These are phyloP conservation scores for Penicillium brasilianum DNA, from an alignment of 2,329 filamentous ascomycete species.

Conservation along the genomic window DNA sequence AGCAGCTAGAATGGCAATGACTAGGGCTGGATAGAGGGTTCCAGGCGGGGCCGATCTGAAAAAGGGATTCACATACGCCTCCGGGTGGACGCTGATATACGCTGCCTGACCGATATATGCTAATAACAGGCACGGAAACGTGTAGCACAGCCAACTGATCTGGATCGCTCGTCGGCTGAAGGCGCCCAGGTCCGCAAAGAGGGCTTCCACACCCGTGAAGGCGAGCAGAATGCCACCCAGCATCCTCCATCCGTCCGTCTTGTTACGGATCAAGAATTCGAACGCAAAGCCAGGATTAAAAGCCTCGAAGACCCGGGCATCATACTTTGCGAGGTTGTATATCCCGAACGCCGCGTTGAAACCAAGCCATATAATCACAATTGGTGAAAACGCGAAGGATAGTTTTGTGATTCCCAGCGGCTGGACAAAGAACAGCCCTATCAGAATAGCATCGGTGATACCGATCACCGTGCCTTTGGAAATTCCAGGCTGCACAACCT, in stretches of 20 bases:
- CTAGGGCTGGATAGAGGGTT: neutral
- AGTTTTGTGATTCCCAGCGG: conserved; percentile 5
- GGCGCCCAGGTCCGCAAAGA: conserved; percentile 7
- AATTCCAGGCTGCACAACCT: conserved; percentile 2
- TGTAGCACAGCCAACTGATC: conserved; percentile 1
- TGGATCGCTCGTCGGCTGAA: conserved; percentile 5
- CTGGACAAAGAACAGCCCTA: neutral
- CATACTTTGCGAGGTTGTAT: conserved; percentile 3
- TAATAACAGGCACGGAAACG: neutral
- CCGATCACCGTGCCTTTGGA: conserved; percentile 2
- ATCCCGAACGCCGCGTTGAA: conserved; percentile 7
- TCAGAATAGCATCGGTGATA: conserved; percentile 1
- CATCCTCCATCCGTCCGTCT: conserved; percentile 1
- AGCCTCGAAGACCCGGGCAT: neutral
- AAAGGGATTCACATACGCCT: conserved; percentile 2
- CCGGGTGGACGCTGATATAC: neutral
- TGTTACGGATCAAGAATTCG: conserved; percentile 2
- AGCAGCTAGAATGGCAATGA: conserved; percentile 1
- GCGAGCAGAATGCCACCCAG: conserved; percentile 5
- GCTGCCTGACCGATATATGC: conserved; percentile 1
- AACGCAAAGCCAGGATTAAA: neutral
- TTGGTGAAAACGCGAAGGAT: neutral
- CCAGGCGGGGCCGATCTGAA: neutral
- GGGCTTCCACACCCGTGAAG: conserved; percentile 9
- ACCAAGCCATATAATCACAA: conserved; percentile 1